Evolutionary conservation across 768 basidiomycete genomes (phyloP).

Genomic region (Mycena capillaripes): DNA sequence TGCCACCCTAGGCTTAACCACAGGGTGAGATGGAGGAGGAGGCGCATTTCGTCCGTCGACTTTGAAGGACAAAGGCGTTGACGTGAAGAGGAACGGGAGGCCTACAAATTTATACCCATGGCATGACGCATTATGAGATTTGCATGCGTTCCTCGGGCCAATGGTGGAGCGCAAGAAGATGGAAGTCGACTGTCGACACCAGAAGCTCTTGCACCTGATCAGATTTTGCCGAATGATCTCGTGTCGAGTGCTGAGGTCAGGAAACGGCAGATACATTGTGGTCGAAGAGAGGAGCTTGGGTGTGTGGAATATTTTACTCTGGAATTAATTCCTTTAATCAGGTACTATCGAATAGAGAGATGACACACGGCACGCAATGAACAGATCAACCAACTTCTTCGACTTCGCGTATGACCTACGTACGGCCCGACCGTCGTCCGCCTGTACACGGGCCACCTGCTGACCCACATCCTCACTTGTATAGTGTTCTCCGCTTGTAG

Average conservation of each 20-base stretch:
- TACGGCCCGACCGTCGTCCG: constrained; percentile 7
- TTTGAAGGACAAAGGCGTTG: constrained; percentile 1
- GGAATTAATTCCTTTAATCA: background rate
- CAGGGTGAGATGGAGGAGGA: constrained; percentile 15
- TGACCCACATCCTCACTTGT: background rate
- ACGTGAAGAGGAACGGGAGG: background rate
- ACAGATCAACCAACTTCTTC: constrained; percentile 1
- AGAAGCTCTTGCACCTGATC: too few species aligned
- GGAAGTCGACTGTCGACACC: constrained; percentile 5
- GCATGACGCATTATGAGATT: constrained; percentile 15
- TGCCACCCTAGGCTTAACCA: constrained; percentile 8
- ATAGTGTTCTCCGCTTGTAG: background rate
- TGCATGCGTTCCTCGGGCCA: constrained; percentile 7
- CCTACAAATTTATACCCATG: constrained; percentile 16
- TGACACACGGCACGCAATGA: constrained; percentile 6
- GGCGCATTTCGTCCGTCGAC: constrained; percentile 21
- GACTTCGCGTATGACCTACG: constrained; percentile 24
- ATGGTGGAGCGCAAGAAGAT: constrained; percentile 8
- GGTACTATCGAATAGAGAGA: background rate
- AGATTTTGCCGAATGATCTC: constrained; percentile 2
- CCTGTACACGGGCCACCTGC: constrained; percentile 5
- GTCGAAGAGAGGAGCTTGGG: background rate
- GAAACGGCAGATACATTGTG: background rate
- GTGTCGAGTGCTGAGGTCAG: background rate
- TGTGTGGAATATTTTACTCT: background rate